Evolutionary conservation across 768 basidiomycete genomes (phyloP).

Genomic region (Kwoniella pini): DNA sequence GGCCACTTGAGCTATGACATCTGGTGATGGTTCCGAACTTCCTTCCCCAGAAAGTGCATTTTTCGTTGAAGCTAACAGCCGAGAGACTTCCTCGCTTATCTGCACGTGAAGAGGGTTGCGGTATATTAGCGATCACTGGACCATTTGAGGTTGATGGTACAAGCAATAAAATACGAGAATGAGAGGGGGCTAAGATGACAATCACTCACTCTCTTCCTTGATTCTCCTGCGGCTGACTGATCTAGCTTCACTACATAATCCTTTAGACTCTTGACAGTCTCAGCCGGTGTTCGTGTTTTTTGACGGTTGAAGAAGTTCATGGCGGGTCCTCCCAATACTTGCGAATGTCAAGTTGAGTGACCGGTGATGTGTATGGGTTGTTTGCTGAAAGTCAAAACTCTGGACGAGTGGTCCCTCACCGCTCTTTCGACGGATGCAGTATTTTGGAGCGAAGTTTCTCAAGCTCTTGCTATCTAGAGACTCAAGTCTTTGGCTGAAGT

Average conservation of each 20-base stretch:
- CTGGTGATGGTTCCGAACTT: slow-evolving; percentile 63
- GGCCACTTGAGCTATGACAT: slow-evolving; percentile 88
- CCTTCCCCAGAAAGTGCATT: slow-evolving; percentile 32
- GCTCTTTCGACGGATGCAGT: too few species aligned
- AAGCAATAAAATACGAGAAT: too few species aligned
- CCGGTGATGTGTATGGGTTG: background rate
- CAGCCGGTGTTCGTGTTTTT: slow-evolving; percentile 40
- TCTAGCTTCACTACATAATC: slow-evolving; percentile 43
- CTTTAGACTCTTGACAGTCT: slow-evolving; percentile 37
- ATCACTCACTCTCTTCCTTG: slow-evolving; percentile 29
- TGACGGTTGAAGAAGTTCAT: slow-evolving; percentile 51
- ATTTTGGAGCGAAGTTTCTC: too few species aligned
- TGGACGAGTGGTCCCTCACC: too few species aligned
- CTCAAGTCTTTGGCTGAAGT: too few species aligned
- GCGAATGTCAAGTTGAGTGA: slow-evolving; percentile 2
- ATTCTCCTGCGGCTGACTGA: slow-evolving; percentile 30
- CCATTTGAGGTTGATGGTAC: too few species aligned
- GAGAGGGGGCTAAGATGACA: too few species aligned
- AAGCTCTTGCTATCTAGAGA: too few species aligned
- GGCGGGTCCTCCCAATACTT: background rate
- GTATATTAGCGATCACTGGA: background rate
- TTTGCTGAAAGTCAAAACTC: too few species aligned
- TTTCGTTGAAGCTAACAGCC: slow-evolving; percentile 32
- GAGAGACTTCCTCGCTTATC: slow-evolving; percentile 41
- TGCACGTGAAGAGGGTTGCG: too few species aligned